phyloP scores from a whole-genome alignment of 2,329 filamentous ascomycete genomes.

The Pseudogymnoascus sp. region DNA sequence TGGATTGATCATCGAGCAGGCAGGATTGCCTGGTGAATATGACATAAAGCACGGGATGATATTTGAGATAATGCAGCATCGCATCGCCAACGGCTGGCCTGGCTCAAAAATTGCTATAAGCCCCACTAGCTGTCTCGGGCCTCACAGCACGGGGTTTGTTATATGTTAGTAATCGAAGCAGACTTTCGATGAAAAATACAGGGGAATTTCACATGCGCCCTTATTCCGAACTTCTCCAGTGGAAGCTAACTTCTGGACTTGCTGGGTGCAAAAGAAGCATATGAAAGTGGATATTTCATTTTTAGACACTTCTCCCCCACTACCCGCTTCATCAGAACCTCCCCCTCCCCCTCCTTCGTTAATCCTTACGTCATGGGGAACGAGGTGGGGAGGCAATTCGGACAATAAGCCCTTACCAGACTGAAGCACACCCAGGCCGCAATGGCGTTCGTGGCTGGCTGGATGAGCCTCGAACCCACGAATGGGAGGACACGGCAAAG shows the following conservation, averaged over 20 bases:
- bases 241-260: neutral
- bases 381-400: neutral
- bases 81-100: neutral
- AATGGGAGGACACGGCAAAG: neutral
- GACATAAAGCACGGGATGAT: neutral
- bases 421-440: neutral
- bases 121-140: neutral
- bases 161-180: neutral
- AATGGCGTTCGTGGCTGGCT: constrained; percentile 8
- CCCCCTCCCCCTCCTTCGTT: neutral
- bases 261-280: neutral
- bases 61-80: neutral
- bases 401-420: constrained; percentile 8
- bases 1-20: neutral
- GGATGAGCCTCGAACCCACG: neutral
- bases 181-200: neutral
- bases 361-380: constrained; percentile 5
- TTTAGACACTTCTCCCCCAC: neutral
- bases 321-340: neutral
- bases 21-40: neutral
- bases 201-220: neutral
- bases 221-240: neutral
- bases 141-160: neutral
- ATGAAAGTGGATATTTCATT: neutral
- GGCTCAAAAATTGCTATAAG: neutral